Conservation (phyloP, 805 yeast species). For the Candida xiaguanensis region DNA sequence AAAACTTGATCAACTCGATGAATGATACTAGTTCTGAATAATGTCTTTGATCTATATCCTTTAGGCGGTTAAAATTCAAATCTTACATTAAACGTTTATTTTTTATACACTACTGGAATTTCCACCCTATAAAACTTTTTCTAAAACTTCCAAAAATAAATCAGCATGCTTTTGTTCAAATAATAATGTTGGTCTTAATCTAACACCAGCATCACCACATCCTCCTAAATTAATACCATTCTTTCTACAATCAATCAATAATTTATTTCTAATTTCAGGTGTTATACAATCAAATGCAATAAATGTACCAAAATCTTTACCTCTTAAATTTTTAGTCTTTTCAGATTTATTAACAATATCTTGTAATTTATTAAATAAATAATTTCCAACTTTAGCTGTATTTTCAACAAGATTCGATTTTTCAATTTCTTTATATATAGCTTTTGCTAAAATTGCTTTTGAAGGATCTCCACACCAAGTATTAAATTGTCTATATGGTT, state of each 20-base stretch:
- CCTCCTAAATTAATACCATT: conserved; percentile 67
- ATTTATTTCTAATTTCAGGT: conserved; percentile 41
- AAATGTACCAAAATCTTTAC: conserved; percentile 60
- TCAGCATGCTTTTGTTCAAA: conserved; percentile 63
- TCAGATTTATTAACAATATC: conserved; percentile 35
- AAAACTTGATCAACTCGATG: too few relatives aligned
- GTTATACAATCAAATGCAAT: conserved; percentile 59
- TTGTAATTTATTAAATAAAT: conserved; percentile 44
- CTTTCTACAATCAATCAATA: conserved; percentile 43
- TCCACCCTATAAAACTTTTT: conserved; percentile 19
- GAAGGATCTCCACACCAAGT: conserved; percentile 81
- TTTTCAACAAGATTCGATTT: conserved; percentile 47
- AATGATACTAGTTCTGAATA: too few relatives aligned
- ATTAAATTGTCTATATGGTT: conserved; percentile 68
- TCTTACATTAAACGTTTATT: too few relatives aligned
- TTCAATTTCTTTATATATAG: conserved; percentile 53
- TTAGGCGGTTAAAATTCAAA: background rate
- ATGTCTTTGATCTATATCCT: too few relatives aligned
- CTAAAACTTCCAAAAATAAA: conserved; percentile 44
- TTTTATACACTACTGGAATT: too few relatives aligned
- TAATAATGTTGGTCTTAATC: conserved; percentile 64
- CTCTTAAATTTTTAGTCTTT: conserved; percentile 50
- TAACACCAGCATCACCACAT: conserved; percentile 54
- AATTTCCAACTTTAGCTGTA: conserved; percentile 51
- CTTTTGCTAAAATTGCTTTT: conserved; percentile 58